Evolutionary conservation across 179 eudicot species (phyloP), one percentile per base, ranked within the genome.

Genomic region (Drosera spatulata): DNA sequence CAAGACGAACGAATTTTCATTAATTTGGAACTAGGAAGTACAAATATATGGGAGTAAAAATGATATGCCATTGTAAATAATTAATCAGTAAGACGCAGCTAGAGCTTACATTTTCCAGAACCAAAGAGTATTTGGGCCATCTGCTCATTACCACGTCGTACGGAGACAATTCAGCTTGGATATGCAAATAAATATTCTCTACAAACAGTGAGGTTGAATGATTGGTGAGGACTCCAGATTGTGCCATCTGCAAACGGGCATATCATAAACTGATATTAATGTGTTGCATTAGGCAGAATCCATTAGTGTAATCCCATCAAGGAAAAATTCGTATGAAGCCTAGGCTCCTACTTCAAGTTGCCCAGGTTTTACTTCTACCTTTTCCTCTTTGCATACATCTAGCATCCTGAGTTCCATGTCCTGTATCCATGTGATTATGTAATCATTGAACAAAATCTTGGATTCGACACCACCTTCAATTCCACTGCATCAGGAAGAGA

Each of bases 371-470:
- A 41, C 22, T 39, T 56, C 13, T 70, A 88, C 95, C 95, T 86
- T 86, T 68, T 88, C 96, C 52, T 82, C 88, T 75, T 80, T 88
- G 80, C 91, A 86, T 59, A 77, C 75, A 10, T 88, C 91, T 57
- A 88, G 85, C 58, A 88, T 58, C 58, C 61, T 73, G 51, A 86
- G 81, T 67, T 86, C 85, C 87, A 86, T 75, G 61, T 86, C 96
- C 66, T 86, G 80, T 61, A 88, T 76, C 96, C 96, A 88, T 15
- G 86, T 82, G 86, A 84, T 84, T 58, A 88, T 86, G 68, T 88
- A 86, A 56, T 70, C 63, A 48, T 84, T 83, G 74, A 63, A 88
- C 72, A 88, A 71, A 61, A 77, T 69, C 67, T 80, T 80, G 3
- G 91, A 75, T 66, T 84, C 76, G 11, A 88, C 80, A 58, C 96